Base-by-base conservation (phyloP, 495 filamentous ascomycete genomes). In the Staphylotrichum tortipilum region DNA sequence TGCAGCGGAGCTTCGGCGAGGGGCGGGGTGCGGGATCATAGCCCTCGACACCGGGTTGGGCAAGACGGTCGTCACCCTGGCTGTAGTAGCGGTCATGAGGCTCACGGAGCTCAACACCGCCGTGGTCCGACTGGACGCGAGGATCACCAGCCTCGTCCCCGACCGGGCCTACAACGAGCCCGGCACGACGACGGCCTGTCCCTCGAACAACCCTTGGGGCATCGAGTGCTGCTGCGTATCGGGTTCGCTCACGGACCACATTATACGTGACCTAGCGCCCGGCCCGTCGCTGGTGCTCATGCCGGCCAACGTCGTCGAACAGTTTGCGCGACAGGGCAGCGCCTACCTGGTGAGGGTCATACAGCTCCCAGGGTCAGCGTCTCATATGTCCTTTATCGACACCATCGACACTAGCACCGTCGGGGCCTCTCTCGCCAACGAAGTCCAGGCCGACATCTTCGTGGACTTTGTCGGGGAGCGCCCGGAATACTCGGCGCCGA, bases 221-320 rank as follows among this genome's bases (percentile, higher is more conserved):
- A 42, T 49, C 36, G 36, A 49, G 36, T 49, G 47, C 47, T 49
- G 47, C 47, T 49, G 47, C 47, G 37, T 49, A 40, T 6, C 47
- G 2, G 47, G 26, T 7, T 49, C 47, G n/a, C 19, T 49, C 47
- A 34, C 8, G 6, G 4, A 11, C 9, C 3, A 49, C 15, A 49
- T 49, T 19, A 24, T 14, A 0, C 17, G 21, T 12, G 1, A 21
- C 5, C 47, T 49, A 15, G 47, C 5, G 10, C 47, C 36, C 47
- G 47, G 36, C 10, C 36, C 36, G 36, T 38, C 36, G 36, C 36
- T 38, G 2, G 36, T 38, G 3, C 10, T 38, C 36, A 38, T 18
- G 36, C 36, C 36, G 15, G 1, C 36, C 10, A 38, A 8, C 15
- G 36, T 38, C 10, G 36, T 8, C 36, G 36, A 8, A 2, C 36